Evolutionary conservation across 2,329 filamentous ascomycete species (phyloP).

Genomic region (Exophiala phaeomuriformis): DNA sequence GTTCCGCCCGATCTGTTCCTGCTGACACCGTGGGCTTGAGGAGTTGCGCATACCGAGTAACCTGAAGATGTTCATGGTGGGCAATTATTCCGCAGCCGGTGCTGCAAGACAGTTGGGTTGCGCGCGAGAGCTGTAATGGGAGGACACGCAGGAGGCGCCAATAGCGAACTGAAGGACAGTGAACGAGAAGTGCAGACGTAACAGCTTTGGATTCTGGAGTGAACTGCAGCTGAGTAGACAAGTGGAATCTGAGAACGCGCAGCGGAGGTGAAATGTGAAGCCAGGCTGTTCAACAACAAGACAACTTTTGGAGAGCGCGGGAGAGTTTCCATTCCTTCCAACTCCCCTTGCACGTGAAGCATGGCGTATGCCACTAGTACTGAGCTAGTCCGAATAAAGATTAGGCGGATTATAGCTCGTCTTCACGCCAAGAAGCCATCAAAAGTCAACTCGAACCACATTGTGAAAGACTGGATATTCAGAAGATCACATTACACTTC

Average conservation of each 20-base stretch:
- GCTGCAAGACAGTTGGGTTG: constrained; percentile 5
- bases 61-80: constrained; percentile 63
- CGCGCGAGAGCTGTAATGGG: background rate
- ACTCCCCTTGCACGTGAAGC: background rate
- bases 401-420: too few species aligned
- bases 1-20: too few species aligned
- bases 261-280: constrained; percentile 1
- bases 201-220: background rate
- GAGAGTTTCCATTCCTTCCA: background rate
- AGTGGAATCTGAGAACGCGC: background rate
- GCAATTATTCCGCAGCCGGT: constrained; percentile 12
- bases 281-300: constrained; percentile 20
- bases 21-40: too few species aligned
- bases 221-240: background rate
- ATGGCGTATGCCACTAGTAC: too few species aligned
- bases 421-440: background rate
- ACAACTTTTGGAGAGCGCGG: constrained; percentile 11
- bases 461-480: too few species aligned
- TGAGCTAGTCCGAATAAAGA: too few species aligned
- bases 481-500: too few species aligned
- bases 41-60: constrained; percentile 49
- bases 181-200: background rate
- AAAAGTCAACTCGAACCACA: constrained; percentile 1
- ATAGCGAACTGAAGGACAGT: background rate
- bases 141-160: background rate